Evolutionary conservation across 441 rosid species (phyloP), one percentile per base, ranked within the genome.

Genomic region (Arabidopsis hybrid): DNA sequence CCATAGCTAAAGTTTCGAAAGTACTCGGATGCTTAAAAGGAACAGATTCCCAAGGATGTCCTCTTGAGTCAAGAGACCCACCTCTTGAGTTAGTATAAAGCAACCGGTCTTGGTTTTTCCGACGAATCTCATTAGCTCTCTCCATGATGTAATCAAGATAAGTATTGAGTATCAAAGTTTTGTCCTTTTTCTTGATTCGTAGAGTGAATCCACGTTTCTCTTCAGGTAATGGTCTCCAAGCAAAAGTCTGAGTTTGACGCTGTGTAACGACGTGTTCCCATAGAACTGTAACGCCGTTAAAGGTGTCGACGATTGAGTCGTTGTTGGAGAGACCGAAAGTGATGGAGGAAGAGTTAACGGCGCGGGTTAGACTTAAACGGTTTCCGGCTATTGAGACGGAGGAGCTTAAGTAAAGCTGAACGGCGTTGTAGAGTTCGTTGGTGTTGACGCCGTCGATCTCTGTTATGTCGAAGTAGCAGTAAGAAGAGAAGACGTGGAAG

Each of bases 21-120:
- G 96, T 94, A 75, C 96, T 90, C 0, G 97, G 97, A 59, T 94
- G 97, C 85, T 91, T 94, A 61, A 61, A 61, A 42, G 66, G 67
- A 87, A 91, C 98, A 0, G 95, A 94, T 5, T 90, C 99, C 99
- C 99, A 92, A 0, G 98, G 98, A 82, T 93, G 91, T 5, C 92
- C 93, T 63, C 96, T 84, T 0, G 95, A 77, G 56, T 93, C 97
- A 60, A 91, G 61, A 21, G 96, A 91, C 46, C 94, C 97, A 26
- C 99, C 97, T 58, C 97, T 79, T 0, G 97, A 88, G 46, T 92
- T 94, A 0, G 99, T 94, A 38, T 91, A 94, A 49, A 94, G 72
- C 10, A 90, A 78, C 39, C 97, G 61, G 47, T 93, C 93, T 72
- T 87, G 90, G 75, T 79, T 91, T 55, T 72, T 84, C 73, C 98